phyloP scores from a whole-genome alignment of 2,329 filamentous ascomycete species.

The Hypoxylon sp. region DNA sequence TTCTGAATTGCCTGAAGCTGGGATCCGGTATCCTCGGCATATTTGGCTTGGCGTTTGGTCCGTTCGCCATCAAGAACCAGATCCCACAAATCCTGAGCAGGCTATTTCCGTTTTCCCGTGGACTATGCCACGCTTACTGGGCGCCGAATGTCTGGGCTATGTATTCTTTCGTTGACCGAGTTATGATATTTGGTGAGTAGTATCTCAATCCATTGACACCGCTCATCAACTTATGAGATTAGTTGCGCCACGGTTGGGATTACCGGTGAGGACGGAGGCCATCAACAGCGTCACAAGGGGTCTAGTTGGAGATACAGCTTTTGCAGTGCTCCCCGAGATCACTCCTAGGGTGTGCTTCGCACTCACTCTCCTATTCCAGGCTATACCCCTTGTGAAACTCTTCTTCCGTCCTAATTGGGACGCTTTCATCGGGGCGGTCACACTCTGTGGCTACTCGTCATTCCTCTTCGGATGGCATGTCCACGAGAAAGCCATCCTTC shows the following conservation, averaged over 20 bases:
- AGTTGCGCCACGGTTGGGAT: constrained; percentile 86
- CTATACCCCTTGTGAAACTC: constrained; percentile 84
- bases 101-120: constrained; percentile 93
- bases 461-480: constrained; percentile 99
- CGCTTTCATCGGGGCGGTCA: constrained; percentile 88
- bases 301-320: constrained; percentile 92
- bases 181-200: constrained; percentile 83
- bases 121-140: constrained; percentile 98
- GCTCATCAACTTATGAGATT: constrained; percentile 54
- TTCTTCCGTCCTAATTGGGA: constrained; percentile 88
- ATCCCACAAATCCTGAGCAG: constrained; percentile 86
- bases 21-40: constrained; percentile 79
- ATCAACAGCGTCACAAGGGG: constrained; percentile 92
- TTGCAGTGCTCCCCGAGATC: constrained; percentile 92
- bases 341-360: constrained; percentile 84
- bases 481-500: constrained; percentile 95
- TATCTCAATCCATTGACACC: background rate
- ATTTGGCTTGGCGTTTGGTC: constrained; percentile 87
- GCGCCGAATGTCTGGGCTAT: constrained; percentile 97
- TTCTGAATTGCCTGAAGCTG: constrained; percentile 87
- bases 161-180: constrained; percentile 90
- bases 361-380: constrained; percentile 86
- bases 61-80: constrained; percentile 86
- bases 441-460: constrained; percentile 93
- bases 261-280: constrained; percentile 80